Conservation (phyloP, 1,284 basidiomycete species). For the Entoloma clypeatum region DNA sequence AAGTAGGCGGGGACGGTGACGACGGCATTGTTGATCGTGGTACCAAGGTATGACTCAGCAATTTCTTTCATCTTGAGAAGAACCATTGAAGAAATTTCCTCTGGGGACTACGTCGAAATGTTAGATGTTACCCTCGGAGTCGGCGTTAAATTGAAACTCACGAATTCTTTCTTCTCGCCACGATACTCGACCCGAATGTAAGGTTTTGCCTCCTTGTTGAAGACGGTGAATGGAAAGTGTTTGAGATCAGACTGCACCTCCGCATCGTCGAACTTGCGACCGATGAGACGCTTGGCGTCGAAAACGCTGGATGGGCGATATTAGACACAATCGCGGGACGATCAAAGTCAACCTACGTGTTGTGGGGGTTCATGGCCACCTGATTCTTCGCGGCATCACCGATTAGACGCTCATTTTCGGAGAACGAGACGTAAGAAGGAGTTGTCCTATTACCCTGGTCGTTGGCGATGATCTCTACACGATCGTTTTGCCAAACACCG, state of each 20-base stretch:
- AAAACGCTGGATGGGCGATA: constrained; percentile 42
- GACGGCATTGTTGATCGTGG: constrained; percentile 82
- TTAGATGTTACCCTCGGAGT: constrained; percentile 8
- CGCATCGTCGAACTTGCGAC: constrained; percentile 54
- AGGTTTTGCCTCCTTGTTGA: constrained; percentile 83
- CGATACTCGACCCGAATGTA: constrained; percentile 87
- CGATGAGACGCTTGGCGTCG: constrained; percentile 45
- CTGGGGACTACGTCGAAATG: constrained; percentile 64
- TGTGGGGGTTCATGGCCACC: constrained; percentile 81
- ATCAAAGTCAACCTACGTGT: constrained; percentile 47
- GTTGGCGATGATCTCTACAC: constrained; percentile 97
- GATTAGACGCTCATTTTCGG: constrained; percentile 90
- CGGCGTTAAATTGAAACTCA: constrained; percentile 40
- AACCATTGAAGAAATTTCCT: constrained; percentile 98
- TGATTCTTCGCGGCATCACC: constrained; percentile 97
- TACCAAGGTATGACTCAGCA: constrained; percentile 94
- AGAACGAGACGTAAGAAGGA: constrained; percentile 92
- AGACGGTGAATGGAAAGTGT: constrained; percentile 92
- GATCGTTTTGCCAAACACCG: constrained; percentile 98
- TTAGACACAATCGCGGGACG: constrained; percentile 11
- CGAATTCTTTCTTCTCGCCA: constrained; percentile 90
- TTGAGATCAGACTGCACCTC: constrained; percentile 96
- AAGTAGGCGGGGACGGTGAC: constrained; percentile 97
- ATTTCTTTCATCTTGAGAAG: constrained; percentile 98
- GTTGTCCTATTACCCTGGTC: constrained; percentile 98